These are phyloP conservation scores for Litchi chinensis DNA, from an alignment of 345 rosid genomes.

Conservation along the genomic window DNA sequence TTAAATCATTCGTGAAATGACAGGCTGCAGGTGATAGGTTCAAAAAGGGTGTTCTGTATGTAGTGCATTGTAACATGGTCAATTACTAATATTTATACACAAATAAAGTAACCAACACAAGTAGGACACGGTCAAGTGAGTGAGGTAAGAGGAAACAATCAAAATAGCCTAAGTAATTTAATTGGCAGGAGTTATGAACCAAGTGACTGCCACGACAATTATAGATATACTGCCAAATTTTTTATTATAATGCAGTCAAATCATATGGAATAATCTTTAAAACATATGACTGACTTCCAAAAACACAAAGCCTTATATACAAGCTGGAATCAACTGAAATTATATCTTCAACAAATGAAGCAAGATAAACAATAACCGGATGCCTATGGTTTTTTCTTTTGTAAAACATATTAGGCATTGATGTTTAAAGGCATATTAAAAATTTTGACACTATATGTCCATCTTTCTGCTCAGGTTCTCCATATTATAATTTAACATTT, in stretches of 20 bases:
- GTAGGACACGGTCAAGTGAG: background rate
- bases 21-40: background rate
- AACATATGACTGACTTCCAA: background rate
- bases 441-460: background rate
- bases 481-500: background rate
- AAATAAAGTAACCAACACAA: background rate
- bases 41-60: background rate
- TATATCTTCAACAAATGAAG: background rate
- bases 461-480: background rate
- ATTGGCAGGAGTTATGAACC: background rate
- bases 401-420: slow-evolving; percentile 1
- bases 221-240: background rate
- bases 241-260: background rate
- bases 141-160: background rate
- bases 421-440: background rate
- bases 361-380: background rate
- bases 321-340: background rate
- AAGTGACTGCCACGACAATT: background rate
- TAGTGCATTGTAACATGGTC: background rate
- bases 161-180: background rate
- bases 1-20: background rate
- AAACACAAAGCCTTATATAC: background rate
- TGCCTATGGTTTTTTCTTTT: background rate
- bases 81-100: slow-evolving; percentile 2
- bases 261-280: background rate